Base-by-base conservation (phyloP, 1,284 basidiomycete species). In the Tylopilus orsonianus region DNA sequence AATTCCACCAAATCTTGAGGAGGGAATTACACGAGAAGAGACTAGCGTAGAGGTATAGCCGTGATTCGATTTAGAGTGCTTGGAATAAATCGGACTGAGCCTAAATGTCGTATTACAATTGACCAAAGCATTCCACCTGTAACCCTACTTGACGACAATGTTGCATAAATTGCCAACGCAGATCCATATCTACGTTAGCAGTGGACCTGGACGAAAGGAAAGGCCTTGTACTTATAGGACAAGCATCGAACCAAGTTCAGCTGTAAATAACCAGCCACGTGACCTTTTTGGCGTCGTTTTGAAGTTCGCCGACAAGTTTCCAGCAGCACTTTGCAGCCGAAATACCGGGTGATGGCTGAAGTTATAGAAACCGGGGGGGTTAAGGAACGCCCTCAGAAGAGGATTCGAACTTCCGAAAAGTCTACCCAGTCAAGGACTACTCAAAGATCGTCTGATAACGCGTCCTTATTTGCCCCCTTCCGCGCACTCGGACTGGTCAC, bases 401-500 rank as follows among this genome's bases (percentile, higher is more conserved):
- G 37, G 42, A 46, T 44, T 14, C 58, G 52, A 37, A 61, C 48
- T 26, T 53, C 51, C 5, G 26, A 35, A 20, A 49, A 52, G 43
- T 13, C 20, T 6, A 44, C 34, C 7, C 27, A 26, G 8, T 36
- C 46, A 30, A 51, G 52, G 32, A 30, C 38, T 23, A 20, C 32
- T 5, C 47, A 46, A 47, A 53, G 46, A 35, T 18, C 34, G 8
- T 43, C 54, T 10, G 56, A 49, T 29, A 72, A 76, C 57, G 74
- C 75, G 2, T 76, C 78, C 36, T 80, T 99, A 41, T 99, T 97
- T 69, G 89, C 87, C 4, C 97, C 97, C 5, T 99, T 99, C 68
- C 82, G 97, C 52, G 94, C 94, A 3, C 81, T 99, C 12, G 95
- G 96, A 22, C 80, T 94, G 55, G 81, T 99, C 59, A 93, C 94